Evolutionary conservation across 441 rosid species (phyloP).

Genomic region (Pelargonium hybrid): DNA sequence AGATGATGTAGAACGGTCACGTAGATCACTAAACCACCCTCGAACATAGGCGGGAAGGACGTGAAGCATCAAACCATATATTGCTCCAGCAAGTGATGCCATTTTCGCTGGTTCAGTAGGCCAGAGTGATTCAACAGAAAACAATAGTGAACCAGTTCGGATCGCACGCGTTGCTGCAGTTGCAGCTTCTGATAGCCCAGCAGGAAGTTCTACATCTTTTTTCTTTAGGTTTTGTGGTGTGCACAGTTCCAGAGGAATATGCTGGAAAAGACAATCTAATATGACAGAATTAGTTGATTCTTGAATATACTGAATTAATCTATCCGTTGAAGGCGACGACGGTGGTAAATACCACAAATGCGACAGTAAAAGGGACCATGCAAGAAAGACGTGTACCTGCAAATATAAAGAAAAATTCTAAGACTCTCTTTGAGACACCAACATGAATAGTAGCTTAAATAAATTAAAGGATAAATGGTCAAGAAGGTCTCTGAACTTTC

Average conservation of each 20-base stretch:
- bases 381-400: conserved; percentile 72
- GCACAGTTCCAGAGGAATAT: conserved; percentile 60
- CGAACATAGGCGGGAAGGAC: conserved; percentile 94
- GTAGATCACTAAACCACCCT: conserved; percentile 77
- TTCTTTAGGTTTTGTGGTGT: conserved; percentile 48
- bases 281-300: conserved; percentile 51
- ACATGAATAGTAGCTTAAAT: neutral
- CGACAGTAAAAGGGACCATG: conserved; percentile 81
- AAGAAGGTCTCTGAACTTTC: no score
- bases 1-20: conserved; percentile 64
- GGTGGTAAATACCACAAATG: conserved; percentile 62
- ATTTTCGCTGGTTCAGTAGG: conserved; percentile 49
- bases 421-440: neutral
- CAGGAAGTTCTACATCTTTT: conserved; percentile 60
- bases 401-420: conserved; percentile 9
- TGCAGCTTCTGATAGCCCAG: conserved; percentile 51
- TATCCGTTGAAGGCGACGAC: conserved; percentile 50
- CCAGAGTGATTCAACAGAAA: conserved; percentile 73
- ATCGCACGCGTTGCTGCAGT: conserved; percentile 62
- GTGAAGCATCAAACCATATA: conserved; percentile 74
- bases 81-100: conserved; percentile 78
- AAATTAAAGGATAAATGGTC: neutral
- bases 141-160: conserved; percentile 47
- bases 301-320: conserved; percentile 71
- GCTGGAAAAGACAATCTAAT: conserved; percentile 85